These are phyloP conservation scores for Acacia confusa DNA, from an alignment of 306 rosid genomes.

Conservation along the genomic window DNA sequence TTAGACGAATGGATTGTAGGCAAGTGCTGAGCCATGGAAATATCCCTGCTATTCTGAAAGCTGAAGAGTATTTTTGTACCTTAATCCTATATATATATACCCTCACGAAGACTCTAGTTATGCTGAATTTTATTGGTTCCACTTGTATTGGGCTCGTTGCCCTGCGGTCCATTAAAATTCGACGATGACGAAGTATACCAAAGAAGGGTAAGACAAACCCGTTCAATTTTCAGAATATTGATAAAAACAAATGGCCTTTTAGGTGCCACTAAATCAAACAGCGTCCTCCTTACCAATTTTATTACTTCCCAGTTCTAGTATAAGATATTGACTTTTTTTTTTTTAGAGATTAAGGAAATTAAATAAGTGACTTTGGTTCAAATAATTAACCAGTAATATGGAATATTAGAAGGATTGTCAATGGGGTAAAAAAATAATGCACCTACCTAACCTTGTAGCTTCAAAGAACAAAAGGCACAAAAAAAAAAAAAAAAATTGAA, in stretches of 20 bases:
- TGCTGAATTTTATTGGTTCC: not conserved
- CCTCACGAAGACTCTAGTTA: not conserved
- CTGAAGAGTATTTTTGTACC: too few relatives aligned
- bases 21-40: too few relatives aligned
- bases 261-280: not conserved
- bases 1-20: too few relatives aligned
- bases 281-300: not conserved
- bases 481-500: not conserved
- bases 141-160: not conserved
- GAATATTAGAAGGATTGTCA: not conserved
- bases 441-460: not conserved
- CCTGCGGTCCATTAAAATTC: not conserved
- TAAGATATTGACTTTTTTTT: too few relatives aligned
- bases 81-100: too few relatives aligned
- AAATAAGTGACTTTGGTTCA: too few relatives aligned
- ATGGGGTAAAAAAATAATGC: not conserved
- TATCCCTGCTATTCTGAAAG: too few relatives aligned
- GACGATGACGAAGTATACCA: not conserved
- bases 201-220: not conserved
- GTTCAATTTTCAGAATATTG: not conserved
- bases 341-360: too few relatives aligned
- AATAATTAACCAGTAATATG: not conserved
- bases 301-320: too few relatives aligned
- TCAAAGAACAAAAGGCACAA: not conserved
- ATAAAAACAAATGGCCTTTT: too few relatives aligned